phyloP scores from a whole-genome alignment of 1,139 yeast species.

The Yamadazyma triangularis region DNA sequence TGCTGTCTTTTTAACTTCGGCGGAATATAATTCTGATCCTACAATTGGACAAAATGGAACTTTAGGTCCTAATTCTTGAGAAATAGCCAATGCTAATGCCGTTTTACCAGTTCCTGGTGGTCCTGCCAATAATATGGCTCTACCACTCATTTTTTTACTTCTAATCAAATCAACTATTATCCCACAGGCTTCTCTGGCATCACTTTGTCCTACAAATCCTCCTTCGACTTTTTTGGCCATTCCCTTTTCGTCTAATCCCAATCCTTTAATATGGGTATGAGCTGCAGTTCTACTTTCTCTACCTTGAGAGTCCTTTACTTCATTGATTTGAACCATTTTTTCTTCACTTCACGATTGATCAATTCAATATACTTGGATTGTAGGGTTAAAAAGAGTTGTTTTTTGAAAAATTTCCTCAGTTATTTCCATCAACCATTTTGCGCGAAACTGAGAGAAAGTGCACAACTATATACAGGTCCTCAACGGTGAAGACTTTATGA shows the following conservation, averaged over 20 bases:
- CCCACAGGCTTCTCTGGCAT: conserved; percentile 97
- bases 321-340: conserved; percentile 7
- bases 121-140: conserved; percentile 93
- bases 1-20: conserved; percentile 96
- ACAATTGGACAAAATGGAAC: conserved; percentile 98
- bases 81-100: conserved; percentile 90
- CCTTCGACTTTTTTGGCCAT: conserved; percentile 81
- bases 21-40: conserved; percentile 92
- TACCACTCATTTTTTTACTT: conserved; percentile 90
- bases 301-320: conserved; percentile 6
- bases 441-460: too few relatives aligned
- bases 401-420: too few relatives aligned
- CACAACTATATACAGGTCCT: too few relatives aligned
- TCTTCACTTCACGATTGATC: too few relatives aligned
- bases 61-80: conserved; percentile 96
- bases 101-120: conserved; percentile 99
- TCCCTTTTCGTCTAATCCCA: conserved; percentile 91
- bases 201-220: conserved; percentile 92
- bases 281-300: conserved; percentile 71
- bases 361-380: too few relatives aligned
- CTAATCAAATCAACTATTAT: conserved; percentile 90
- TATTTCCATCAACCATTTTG: too few relatives aligned
- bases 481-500: too few relatives aligned
- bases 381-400: too few relatives aligned
- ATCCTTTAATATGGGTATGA: conserved; percentile 93